These are phyloP conservation scores for Candida methanosorbosa DNA, from an alignment of 805 yeast genomes.

Conservation along the genomic window DNA sequence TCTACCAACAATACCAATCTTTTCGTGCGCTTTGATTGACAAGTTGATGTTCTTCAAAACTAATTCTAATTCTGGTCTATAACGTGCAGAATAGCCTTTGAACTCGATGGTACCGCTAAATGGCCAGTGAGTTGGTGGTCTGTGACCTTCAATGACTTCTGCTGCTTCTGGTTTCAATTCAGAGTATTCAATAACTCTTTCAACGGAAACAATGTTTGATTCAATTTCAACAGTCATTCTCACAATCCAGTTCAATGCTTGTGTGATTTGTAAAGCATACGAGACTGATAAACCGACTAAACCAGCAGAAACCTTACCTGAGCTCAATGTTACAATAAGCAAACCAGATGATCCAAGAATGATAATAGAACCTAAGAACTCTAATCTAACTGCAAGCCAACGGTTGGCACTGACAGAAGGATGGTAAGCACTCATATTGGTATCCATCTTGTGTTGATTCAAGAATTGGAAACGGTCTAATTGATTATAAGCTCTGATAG, in stretches of 20 bases:
- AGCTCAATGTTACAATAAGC: constrained; percentile 58
- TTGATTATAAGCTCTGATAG: constrained; percentile 69
- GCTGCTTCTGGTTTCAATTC: constrained; percentile 66
- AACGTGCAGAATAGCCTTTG: constrained; percentile 70
- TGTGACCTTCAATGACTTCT: constrained; percentile 33
- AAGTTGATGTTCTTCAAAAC: constrained; percentile 64
- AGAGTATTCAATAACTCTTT: constrained; percentile 54
- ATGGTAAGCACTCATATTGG: constrained; percentile 85
- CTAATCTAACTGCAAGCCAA: constrained; percentile 95
- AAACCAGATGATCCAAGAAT: constrained; percentile 82
- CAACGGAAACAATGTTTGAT: constrained; percentile 84
- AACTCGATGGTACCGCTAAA: constrained; percentile 56
- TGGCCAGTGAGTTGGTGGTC: constrained; percentile 74
- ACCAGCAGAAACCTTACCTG: constrained; percentile 78
- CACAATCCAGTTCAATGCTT: constrained; percentile 93
- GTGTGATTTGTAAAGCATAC: constrained; percentile 89
- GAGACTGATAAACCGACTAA: constrained; percentile 89
- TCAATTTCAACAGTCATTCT: constrained; percentile 99
- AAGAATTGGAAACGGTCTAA: constrained; percentile 51
- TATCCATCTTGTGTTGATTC: constrained; percentile 67
- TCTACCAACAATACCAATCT: constrained; percentile 92
- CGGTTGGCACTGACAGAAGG: constrained; percentile 90
- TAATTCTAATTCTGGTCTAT: constrained; percentile 73
- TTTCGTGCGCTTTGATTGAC: constrained; percentile 63
- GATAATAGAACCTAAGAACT: constrained; percentile 81